A percentile compares a stretch with the other conserved stretches of the same genome.
Evolutionary conservation across 2,329 filamentous ascomycete species (phyloP).

Genomic region (Aspergillus sp.): DNA sequence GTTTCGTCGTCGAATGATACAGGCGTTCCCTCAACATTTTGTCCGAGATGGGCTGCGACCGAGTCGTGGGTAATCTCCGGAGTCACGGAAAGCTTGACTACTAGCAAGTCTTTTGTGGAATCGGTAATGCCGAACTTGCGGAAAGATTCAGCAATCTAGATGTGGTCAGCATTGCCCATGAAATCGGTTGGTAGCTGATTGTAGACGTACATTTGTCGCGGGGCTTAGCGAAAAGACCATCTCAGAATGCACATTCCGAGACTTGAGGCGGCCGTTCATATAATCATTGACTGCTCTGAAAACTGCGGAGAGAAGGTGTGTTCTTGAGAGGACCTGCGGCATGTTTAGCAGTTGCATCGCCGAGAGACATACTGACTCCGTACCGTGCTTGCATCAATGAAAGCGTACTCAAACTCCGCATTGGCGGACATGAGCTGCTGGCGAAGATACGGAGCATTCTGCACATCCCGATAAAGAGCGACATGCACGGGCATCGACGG

Average conservation of each 20-base stretch:
- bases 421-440: conserved; percentile 85
- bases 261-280: conserved; percentile 65
- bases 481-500: conserved; percentile 67
- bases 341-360: not conserved
- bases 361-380: conserved; percentile 22
- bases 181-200: conserved; percentile 12
- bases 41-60: conserved; percentile 61
- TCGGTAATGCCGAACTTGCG: conserved; percentile 80
- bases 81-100: conserved; percentile 72
- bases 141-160: conserved; percentile 86
- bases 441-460: conserved; percentile 76
- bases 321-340: conserved; percentile 66
- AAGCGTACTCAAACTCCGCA: conserved; percentile 84
- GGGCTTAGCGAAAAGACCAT: conserved; percentile 78
- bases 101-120: conserved; percentile 70
- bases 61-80: conserved; percentile 50
- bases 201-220: conserved; percentile 71
- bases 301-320: conserved; percentile 72
- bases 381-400: conserved; percentile 83
- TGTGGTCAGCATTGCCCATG: conserved; percentile 19
- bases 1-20: conserved; percentile 64
- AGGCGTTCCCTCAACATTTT: conserved; percentile 63
- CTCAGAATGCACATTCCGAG: conserved; percentile 85
- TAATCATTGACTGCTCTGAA: conserved; percentile 75
- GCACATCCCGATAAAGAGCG: conserved; percentile 72